Evolutionary conservation across 2,329 filamentous ascomycete genomes (phyloP).

Genomic region (Paraphaeosphaeria minitans): DNA sequence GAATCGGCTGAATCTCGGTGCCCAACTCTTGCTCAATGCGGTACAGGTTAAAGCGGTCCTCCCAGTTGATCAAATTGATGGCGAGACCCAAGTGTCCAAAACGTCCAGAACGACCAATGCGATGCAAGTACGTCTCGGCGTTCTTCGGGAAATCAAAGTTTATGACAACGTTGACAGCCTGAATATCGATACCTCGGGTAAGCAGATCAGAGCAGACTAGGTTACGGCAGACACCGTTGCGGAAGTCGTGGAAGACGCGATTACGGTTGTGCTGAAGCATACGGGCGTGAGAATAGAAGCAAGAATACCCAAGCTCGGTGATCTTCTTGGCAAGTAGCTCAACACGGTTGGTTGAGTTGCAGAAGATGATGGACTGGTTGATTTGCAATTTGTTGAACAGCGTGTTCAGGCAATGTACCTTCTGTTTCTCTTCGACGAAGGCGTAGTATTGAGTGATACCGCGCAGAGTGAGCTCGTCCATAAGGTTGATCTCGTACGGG

Average conservation of each 20-base stretch:
- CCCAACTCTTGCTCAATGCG: conserved; percentile 97
- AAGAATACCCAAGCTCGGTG: conserved; percentile 97
- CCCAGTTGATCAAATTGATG: conserved; percentile 99
- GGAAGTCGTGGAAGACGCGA: conserved; percentile 98
- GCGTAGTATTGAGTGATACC: conserved; percentile 99
- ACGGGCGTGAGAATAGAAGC: conserved; percentile 98
- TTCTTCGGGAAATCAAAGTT: conserved; percentile 99
- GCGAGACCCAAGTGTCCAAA: conserved; percentile 97
- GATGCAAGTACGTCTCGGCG: conserved; percentile 96
- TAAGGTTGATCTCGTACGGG: conserved; percentile 98
- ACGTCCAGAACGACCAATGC: conserved; percentile 95
- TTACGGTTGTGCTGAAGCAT: conserved; percentile 98
- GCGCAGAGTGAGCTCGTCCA: conserved; percentile 97
- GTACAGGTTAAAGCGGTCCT: conserved; percentile 97
- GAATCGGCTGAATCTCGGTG: conserved; percentile 97
- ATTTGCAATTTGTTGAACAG: conserved; percentile 99
- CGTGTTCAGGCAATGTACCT: conserved; percentile 98
- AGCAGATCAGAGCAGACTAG: conserved; percentile 96
- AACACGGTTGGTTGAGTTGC: conserved; percentile 98
- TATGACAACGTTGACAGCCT: conserved; percentile 99
- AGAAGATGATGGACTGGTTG: conserved; percentile 99
- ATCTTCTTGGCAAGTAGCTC: conserved; percentile 99
- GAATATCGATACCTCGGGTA: conserved; percentile 98
- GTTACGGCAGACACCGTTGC: conserved; percentile 96
- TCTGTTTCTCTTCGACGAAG: conserved; percentile 98